Conservation (phyloP, 2,329 filamentous ascomycete species). For the Rugonectria rugulosa region DNA sequence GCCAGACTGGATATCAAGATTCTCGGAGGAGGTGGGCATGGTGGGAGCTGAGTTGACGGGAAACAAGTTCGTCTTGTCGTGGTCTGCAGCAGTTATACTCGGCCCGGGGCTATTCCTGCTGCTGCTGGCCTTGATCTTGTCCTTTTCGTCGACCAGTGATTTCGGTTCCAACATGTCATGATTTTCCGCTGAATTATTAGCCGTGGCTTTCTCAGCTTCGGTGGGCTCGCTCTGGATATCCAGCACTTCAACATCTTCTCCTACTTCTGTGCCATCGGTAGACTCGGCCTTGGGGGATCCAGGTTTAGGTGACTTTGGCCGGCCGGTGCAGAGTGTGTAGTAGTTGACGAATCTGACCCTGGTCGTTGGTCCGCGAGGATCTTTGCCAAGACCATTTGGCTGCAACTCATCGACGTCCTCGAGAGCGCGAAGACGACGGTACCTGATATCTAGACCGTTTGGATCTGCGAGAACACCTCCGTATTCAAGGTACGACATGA, state of each 20-base stretch:
- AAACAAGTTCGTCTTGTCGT: slow-evolving; percentile 23
- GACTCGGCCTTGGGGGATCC: slow-evolving; percentile 9
- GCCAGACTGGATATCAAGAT: too few species aligned
- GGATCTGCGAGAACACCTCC: slow-evolving; percentile 83
- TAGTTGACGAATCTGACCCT: slow-evolving; percentile 87
- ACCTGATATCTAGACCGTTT: slow-evolving; percentile 71
- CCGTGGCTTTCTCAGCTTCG: background rate
- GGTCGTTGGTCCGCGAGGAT: slow-evolving; percentile 41
- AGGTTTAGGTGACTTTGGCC: slow-evolving; percentile 57
- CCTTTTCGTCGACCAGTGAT: slow-evolving; percentile 15
- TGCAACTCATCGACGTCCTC: slow-evolving; percentile 72
- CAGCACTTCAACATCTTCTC: slow-evolving; percentile 8
- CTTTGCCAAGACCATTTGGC: slow-evolving; percentile 28
- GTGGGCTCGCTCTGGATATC: slow-evolving; percentile 1
- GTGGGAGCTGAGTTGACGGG: background rate
- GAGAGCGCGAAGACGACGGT: slow-evolving; percentile 72
- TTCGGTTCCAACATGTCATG: slow-evolving; percentile 2
- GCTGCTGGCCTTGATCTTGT: slow-evolving; percentile 2
- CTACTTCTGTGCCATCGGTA: slow-evolving; percentile 2
- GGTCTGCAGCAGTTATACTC: slow-evolving; percentile 31
- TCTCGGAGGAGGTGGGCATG: background rate
- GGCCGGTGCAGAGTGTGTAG: slow-evolving; percentile 84
- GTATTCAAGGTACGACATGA: slow-evolving; percentile 85
- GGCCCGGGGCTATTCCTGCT: slow-evolving; percentile 21
- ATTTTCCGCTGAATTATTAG: background rate